Percentiles rank a stretch among this genome's conserved stretches.
These are phyloP conservation scores for Russula olivacea DNA, from an alignment of 768 basidiomycete genomes.

Conservation along the genomic window DNA sequence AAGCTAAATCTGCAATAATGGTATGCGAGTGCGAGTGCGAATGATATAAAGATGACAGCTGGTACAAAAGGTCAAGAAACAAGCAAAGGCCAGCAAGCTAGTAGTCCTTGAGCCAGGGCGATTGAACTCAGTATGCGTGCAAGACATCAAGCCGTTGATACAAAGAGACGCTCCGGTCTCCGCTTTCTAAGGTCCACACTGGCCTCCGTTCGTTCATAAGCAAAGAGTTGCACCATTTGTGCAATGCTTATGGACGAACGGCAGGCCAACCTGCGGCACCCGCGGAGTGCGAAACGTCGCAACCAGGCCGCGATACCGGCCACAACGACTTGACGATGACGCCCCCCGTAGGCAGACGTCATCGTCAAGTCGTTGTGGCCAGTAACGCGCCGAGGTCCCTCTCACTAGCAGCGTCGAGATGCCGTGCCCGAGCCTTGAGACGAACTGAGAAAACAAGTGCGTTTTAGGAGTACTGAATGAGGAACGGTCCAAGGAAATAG, in stretches of 20 bases:
- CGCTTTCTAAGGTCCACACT: neutral
- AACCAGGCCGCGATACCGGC: neutral
- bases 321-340: neutral
- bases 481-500: no score
- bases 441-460: constrained; percentile 51
- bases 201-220: constrained; percentile 5
- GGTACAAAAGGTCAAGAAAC: neutral
- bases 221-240: neutral
- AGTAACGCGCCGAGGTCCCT: constrained; percentile 76
- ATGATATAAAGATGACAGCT: neutral
- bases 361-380: constrained; percentile 31
- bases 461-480: neutral
- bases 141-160: neutral
- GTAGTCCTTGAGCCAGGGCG: neutral
- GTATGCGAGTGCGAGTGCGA: neutral
- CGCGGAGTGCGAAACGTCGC: neutral
- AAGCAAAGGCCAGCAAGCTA: neutral
- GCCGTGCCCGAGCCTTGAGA: constrained; percentile 81
- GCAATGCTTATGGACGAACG: neutral
- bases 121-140: neutral
- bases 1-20: neutral
- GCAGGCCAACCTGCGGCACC: neutral
- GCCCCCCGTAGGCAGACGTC: neutral
- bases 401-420: constrained; percentile 80
- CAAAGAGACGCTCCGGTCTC: neutral